Evolutionary conservation across 179 eudicot species (phyloP), one percentile per base, ranked within the genome.

Genomic region (Nepenthes alata): DNA sequence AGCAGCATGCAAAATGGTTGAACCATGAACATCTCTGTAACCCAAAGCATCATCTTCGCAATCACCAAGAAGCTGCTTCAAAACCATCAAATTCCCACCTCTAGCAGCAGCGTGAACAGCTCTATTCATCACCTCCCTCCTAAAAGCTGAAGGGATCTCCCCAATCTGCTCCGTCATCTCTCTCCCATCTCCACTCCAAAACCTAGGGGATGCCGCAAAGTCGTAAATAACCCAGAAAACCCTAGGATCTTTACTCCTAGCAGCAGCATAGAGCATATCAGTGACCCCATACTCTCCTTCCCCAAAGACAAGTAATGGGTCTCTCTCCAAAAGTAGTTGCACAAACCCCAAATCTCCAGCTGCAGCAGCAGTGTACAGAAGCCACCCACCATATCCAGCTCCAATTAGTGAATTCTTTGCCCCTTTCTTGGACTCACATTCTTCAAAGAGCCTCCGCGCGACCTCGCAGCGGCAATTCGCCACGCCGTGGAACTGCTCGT

Each of bases 201-300:
- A 89, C 85, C 91, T 72, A 1, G 97, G 97, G 2, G 81, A 77
- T 6, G 73, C 58, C 0, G 95, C 89, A 63, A 64, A 86, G 36
- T 78, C 93, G 48, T 78, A 76, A 49, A 91, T 56, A 50, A 77
- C 67, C 87, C 62, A 76, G 57, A 91, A 91, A 53, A 91, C 91
- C 78, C 78, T 86, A 41, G 55, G 6, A 65, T 74, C 74, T 78
- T 76, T 77, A 58, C 98, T 83, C 86, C 84, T 77, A 0, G 98
- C 91, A 38, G 96, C 95, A 16, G 98, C 98, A 65, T 88, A 91
- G 1, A 91, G 61, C 41, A 91, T 73, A 70, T 91, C 98, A 53
- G 95, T 91, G 10, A 91, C 79, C 3, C 98, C 98, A 75, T 83
- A 89, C 48, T 89, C 97, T 36, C 95, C 97, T 70, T 89, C 97